Base-by-base conservation (phyloP, 306 rosid species). In the Acacia acuminata region DNA sequence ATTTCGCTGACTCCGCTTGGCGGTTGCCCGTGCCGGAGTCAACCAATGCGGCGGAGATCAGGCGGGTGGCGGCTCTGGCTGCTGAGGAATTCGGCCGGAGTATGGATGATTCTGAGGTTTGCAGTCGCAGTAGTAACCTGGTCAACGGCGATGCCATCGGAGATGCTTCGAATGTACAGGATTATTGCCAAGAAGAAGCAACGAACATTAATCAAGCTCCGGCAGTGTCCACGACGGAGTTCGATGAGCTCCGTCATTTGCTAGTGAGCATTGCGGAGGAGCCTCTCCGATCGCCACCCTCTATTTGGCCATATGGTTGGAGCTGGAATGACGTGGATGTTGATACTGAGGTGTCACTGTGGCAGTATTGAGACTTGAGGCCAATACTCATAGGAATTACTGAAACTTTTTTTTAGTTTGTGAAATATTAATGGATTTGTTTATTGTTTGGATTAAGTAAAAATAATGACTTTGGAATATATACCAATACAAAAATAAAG, bases 1-100 rank as follows among this genome's bases (percentile, higher is more conserved):
- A 96, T 78, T 96, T 96, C 10, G 98, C 97, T 0, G 97, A 96
- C 85, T 96, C 98, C 0, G 92, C 80, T 0, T 92, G 97, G 94
- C 86, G 93, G 22, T 38, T 92, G 32, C 91, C 83, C 0, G 2
- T 76, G n/a, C 97, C 99, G 2, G 82, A 80, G 0, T 84, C 97
- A 0, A 81, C 16, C 0, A 82, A 90, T 1, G 75, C 87, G 0
- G 34, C 47, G 27, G 99, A 87, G 68, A 96, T 96, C 2, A 76
- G 89, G 3, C 60, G 79, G 25, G 89, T 87, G 3, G 99, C 98
- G 0, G 88, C 88, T 0, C 87, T 81, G 19, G 99, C 97, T 3
- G 97, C 97, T 0, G 71, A 79, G 67, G 53, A 48, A 7, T 83
- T 90, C 66, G 75, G 77, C 13, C 5, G 64, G 30, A 24, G 40